phyloP scores from a whole-genome alignment of 169 alveolate genomes.

The Plasmodium vivax region DNA sequence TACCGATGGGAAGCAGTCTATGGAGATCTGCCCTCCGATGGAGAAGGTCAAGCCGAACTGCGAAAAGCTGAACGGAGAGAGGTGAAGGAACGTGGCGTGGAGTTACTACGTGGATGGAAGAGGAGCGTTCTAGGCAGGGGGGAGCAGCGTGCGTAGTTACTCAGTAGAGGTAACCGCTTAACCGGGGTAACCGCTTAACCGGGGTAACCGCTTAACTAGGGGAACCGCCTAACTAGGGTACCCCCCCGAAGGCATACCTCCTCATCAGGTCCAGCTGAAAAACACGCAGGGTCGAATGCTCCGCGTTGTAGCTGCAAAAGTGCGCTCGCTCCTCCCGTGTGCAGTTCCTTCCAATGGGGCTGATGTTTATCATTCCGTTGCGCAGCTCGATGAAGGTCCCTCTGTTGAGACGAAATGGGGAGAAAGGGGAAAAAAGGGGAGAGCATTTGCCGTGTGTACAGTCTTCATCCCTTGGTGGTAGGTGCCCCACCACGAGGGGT shows the following conservation, averaged over 20 bases:
- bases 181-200: no score
- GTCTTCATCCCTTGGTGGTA: not conserved
- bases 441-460: not conserved
- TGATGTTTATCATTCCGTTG: conserved; percentile 94
- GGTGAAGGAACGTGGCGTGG: conserved; percentile 85
- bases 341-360: conserved; percentile 98
- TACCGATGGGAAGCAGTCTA: conserved; percentile 95
- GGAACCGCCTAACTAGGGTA: conserved; percentile 39
- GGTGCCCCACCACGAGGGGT: not conserved
- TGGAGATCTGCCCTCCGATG: conserved; percentile 97
- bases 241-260: conserved; percentile 41
- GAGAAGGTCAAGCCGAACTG: conserved; percentile 88
- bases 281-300: conserved; percentile 69
- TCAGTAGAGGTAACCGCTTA: no score
- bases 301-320: conserved; percentile 88
- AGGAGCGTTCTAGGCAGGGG: conserved; percentile 82
- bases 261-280: conserved; percentile 28
- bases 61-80: conserved; percentile 82
- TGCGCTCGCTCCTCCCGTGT: conserved; percentile 93
- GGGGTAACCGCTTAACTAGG: conserved; percentile 77
- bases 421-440: not conserved
- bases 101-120: conserved; percentile 77
- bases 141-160: no score
- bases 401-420: conserved; percentile 52
- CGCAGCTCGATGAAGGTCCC: conserved; percentile 96